phyloP scores from a whole-genome alignment of 176 grass and related monocot genomes.

The Urochloa ruziziensis region DNA sequence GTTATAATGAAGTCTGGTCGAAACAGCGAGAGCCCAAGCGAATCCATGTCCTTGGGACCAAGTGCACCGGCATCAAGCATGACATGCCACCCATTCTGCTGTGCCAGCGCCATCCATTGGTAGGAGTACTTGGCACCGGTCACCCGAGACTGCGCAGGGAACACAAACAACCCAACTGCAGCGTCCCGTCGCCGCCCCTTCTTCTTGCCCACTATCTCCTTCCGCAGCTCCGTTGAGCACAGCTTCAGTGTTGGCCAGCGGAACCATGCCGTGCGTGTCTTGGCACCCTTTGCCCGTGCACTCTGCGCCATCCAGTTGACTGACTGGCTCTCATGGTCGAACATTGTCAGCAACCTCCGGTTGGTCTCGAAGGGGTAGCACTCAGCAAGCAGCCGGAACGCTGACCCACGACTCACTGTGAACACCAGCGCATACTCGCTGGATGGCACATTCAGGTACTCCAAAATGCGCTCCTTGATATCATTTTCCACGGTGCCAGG shows the following conservation, averaged over 20 bases:
- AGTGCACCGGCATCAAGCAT: slow-evolving; percentile 95
- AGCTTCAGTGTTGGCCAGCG: slow-evolving; percentile 89
- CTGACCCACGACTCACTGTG: slow-evolving; percentile 86
- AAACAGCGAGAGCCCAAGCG: slow-evolving; percentile 89
- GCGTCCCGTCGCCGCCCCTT: slow-evolving; percentile 68
- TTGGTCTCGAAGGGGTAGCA: slow-evolving; percentile 96
- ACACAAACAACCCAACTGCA: slow-evolving; percentile 82
- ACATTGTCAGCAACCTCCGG: slow-evolving; percentile 94
- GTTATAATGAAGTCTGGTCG: slow-evolving; percentile 96
- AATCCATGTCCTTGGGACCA: slow-evolving; percentile 99
- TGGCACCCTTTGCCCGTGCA: slow-evolving; percentile 86
- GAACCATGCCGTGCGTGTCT: slow-evolving; percentile 73
- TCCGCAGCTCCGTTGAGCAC: slow-evolving; percentile 80
- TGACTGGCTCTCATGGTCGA: slow-evolving; percentile 97
- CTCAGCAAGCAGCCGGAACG: slow-evolving; percentile 83
- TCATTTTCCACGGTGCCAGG: slow-evolving; percentile 74
- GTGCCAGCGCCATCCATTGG: slow-evolving; percentile 98
- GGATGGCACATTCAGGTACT: slow-evolving; percentile 87
- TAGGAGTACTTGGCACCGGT: slow-evolving; percentile 98
- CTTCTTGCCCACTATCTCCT: slow-evolving; percentile 82
- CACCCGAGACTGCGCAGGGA: slow-evolving; percentile 93
- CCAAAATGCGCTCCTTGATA: slow-evolving; percentile 89
- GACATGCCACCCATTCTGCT: slow-evolving; percentile 99
- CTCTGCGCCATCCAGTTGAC: slow-evolving; percentile 95
- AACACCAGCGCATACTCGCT: slow-evolving; percentile 91